phyloP scores from a whole-genome alignment of 495 filamentous ascomycete species.

The Penicillium crystallinum region DNA sequence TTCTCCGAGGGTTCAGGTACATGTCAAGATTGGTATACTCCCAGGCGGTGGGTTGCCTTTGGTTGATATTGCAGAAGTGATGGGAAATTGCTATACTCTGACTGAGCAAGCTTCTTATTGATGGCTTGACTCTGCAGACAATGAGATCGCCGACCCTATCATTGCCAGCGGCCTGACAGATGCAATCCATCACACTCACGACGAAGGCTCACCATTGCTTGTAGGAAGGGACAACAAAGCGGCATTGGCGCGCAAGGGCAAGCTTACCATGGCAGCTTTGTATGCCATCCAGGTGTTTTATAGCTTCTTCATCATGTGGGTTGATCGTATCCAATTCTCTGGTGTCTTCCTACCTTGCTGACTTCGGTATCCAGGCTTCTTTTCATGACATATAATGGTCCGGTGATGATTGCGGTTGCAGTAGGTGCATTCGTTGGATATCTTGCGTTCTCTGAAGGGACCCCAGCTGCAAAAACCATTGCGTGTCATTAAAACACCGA shows the following conservation, averaged over 20 bases:
- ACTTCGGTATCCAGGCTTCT: constrained; percentile 62
- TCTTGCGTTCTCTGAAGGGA: constrained; percentile 67
- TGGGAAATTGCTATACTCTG: constrained; percentile 9
- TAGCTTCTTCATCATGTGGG: constrained; percentile 99
- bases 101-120: constrained; percentile 28
- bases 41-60: not conserved
- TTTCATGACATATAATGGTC: constrained; percentile 99
- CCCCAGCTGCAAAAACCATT: constrained; percentile 69
- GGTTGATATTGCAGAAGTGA: not conserved
- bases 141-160: constrained; percentile 39
- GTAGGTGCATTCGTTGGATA: constrained; percentile 88
- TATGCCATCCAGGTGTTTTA: constrained; percentile 97
- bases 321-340: constrained; percentile 15
- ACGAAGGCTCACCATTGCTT: constrained; percentile 67
- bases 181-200: constrained; percentile 18
- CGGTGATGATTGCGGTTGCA: constrained; percentile 89
- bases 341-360: not conserved
- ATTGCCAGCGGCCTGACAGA: constrained; percentile 22
- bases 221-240: constrained; percentile 52
- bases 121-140: constrained; percentile 37
- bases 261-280: constrained; percentile 69
- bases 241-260: constrained; percentile 52
- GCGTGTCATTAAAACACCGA: constrained; percentile 69
- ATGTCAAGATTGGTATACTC: not conserved
- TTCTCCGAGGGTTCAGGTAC: not conserved